Conservation (phyloP, 2,329 filamentous ascomycete species). For the Akanthomyces uredinophilus region DNA sequence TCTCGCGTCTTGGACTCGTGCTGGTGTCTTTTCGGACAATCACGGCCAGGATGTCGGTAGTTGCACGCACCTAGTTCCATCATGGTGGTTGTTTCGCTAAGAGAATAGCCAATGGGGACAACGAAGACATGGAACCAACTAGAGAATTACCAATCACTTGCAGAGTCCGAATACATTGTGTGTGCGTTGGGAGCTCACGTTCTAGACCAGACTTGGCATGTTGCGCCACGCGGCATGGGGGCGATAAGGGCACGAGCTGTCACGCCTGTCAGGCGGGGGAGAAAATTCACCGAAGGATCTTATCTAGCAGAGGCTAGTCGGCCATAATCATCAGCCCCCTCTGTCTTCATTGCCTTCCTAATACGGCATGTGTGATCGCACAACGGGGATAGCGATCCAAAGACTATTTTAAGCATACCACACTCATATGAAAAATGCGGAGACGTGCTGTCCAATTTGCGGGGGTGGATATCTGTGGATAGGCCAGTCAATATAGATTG, state of each 20-base stretch:
- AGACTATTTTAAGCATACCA: neutral
- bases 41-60: neutral
- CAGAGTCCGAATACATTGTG: neutral
- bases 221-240: neutral
- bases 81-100: neutral
- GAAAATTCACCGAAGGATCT: neutral
- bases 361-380: neutral
- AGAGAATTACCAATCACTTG: neutral
- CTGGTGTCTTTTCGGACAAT: neutral
- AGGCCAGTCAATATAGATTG: neutral
- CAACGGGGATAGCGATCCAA: neutral
- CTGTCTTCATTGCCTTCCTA: neutral
- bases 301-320: neutral
- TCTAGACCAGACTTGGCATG: neutral
- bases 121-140: neutral
- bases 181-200: neutral
- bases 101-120: neutral
- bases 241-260: neutral
- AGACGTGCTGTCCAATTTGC: neutral
- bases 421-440: neutral
- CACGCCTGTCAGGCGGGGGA: neutral
- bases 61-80: neutral
- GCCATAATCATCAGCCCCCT: neutral
- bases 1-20: neutral
- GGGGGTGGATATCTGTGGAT: neutral